Base-by-base conservation (phyloP, 768 basidiomycete species). In the Auriscalpium microsporum region DNA sequence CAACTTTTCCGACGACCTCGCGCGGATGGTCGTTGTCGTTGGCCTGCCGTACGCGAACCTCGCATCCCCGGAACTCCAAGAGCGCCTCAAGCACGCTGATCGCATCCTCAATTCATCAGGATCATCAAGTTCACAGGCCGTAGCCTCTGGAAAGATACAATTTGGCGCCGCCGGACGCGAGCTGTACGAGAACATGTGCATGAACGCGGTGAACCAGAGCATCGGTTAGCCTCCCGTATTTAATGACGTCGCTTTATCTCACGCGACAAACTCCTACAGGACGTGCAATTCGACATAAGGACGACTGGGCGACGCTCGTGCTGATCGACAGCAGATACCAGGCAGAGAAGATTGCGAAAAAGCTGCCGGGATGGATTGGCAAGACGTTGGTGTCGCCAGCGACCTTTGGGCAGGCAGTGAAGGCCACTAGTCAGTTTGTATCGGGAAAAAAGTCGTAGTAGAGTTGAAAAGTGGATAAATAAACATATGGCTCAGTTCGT, bases 171-270 rank as follows among this genome's bases (percentile, higher is more conserved):
- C 90, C 6, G 87, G 81, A 5, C 76, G 82, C 19, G 92, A 93
- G 70, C 72, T 95, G 53, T 97, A 94, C 67, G 88, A 90, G 73
- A 91, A 90, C 63, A 80, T 90, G 79, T 90, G 89, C 63, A 90
- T 90, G 86, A 87, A 86, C 60, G 90, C 94, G 0, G 94, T 99
- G 52, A 99, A 99, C 69, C 95, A 99, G 68, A 92, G 90, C 54
- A 96, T 99, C 58, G 95, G 94, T 90, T 49, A 54, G 84, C 68
- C 3, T 8, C 28, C 40, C 19, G 44, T 45, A 2, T 14, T 48
- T 10, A n/a, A 16, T 17, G 13, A 33, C 17, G 19, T 45, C 17
- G 44, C n/a, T 51, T 23, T 21, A 2, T 38, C 21, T 50, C 10
- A 21, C 9, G 34, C 51, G 48, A 17, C 53, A 28, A 4, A 48